phyloP scores from a whole-genome alignment of 2,329 filamentous ascomycete genomes.

The Cladobotryum protrusum region DNA sequence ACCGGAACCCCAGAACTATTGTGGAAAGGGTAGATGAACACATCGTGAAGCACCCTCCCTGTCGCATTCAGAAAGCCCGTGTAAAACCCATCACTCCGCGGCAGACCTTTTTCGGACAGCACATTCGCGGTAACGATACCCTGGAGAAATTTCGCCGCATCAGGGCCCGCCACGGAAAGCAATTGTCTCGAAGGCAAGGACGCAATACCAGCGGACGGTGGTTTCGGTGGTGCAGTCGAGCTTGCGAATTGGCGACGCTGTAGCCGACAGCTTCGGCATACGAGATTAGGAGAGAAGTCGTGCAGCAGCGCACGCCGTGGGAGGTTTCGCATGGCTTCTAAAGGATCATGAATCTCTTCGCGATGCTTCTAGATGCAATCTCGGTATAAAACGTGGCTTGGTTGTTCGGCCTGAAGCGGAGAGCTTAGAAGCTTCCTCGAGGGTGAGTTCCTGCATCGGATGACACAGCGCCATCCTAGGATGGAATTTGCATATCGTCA shows the following conservation, averaged over 20 bases:
- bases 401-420: too few species aligned
- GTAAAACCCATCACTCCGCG: slow-evolving; percentile 56
- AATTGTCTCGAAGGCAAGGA: slow-evolving; percentile 68
- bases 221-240: slow-evolving; percentile 29
- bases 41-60: slow-evolving; percentile 80
- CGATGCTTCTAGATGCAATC: too few species aligned
- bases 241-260: slow-evolving; percentile 27
- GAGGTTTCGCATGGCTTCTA: slow-evolving; percentile 18
- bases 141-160: slow-evolving; percentile 80
- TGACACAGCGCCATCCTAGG: too few species aligned
- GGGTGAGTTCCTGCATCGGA: too few species aligned
- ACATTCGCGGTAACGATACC: slow-evolving; percentile 68
- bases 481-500: too few species aligned
- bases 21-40: slow-evolving; percentile 72
- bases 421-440: too few species aligned
- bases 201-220: slow-evolving; percentile 43
- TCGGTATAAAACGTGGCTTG: not conserved
- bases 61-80: slow-evolving; percentile 79
- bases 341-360: not conserved
- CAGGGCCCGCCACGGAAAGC: slow-evolving; percentile 70
- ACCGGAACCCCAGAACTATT: slow-evolving; percentile 19
- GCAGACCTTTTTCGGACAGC: slow-evolving; percentile 31
- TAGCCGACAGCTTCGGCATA: slow-evolving; percentile 27
- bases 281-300: slow-evolving; percentile 13
- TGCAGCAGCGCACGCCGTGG: slow-evolving; percentile 13